Evolutionary conservation across 441 rosid species (phyloP), one percentile per base, ranked within the genome.

Genomic region (Populus tomentosa): DNA sequence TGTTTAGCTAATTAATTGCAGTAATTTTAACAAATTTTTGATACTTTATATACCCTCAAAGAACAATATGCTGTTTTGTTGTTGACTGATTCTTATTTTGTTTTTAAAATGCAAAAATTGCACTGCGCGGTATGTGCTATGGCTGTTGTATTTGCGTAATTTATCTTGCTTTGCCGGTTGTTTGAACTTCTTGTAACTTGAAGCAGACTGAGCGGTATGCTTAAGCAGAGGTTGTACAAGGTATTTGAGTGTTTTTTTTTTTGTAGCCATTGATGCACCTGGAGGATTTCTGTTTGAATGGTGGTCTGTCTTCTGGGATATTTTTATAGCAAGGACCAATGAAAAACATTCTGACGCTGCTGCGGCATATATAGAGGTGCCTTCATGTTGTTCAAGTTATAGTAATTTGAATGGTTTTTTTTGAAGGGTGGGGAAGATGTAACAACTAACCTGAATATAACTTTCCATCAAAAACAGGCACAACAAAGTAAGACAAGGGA

Each of bases 251-350:
- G 56, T n/a, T 70, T 67, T 38, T 75, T n/a, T 30, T 64, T 83
- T 61, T 79, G 80, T 82, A 91, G 94, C 92, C 36, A 91, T 91
- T 78, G 92, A 91, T 84, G 94, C 90, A 24, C 92, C 94, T 7
- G 94, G 90, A 73, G 96, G 96, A 69, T 91, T 91, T 88, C 89
- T 91, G n/a, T 91, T 90, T 68, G 92, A 89, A 74, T 91, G 96
- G 96, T 91, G 96, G 96, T 91, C 91, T 91, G 30, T 28, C 30
- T 28, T 28, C 30, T 28, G 30, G 30, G 30, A 28, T 28, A 28
- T 28, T 28, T 28, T 91, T 76, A 90, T 91, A 78, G 88, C 96
- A 38, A 85, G 94, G 86, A 90, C 94, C 56, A 90, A 90, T 79
- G 92, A 84, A 73, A 91, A 89, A 81, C 92, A 91, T 81, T 91